phyloP scores from a whole-genome alignment of 257 asterid genomes.

The Solanum rostratum region DNA sequence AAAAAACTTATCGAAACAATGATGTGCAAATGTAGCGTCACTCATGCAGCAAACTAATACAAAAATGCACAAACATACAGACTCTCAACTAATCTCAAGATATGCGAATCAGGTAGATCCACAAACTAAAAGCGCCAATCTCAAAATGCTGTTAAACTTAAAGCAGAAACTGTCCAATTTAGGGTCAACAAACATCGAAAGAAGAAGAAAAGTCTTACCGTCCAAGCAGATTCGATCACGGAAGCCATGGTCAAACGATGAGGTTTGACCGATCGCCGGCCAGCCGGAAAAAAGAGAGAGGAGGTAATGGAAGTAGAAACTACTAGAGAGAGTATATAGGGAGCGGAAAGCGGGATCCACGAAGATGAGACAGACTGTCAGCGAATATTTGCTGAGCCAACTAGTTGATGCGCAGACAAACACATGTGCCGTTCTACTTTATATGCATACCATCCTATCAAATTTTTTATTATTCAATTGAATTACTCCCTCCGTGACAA shows the following conservation, averaged over 20 bases:
- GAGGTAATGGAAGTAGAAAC: not conserved
- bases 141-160: not conserved
- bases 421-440: not conserved
- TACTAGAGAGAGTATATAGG: not conserved
- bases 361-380: slow-evolving; percentile 26
- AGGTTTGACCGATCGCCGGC: not conserved
- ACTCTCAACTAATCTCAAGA: not conserved
- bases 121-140: not conserved
- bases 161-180: not conserved
- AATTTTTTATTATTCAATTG: too few relatives aligned
- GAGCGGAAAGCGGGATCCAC: slow-evolving; percentile 7
- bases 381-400: slow-evolving; percentile 23
- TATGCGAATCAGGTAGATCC: not conserved
- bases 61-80: not conserved
- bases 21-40: not conserved
- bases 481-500: too few relatives aligned
- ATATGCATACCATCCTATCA: not conserved
- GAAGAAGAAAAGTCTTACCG: slow-evolving; percentile 13
- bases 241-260: slow-evolving; percentile 17
- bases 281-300: not conserved
- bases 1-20: not conserved
- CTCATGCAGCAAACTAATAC: not conserved
- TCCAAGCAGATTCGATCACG: slow-evolving; percentile 37
- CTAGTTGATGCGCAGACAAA: not conserved
- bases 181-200: not conserved